Evolutionary conservation across 352 stramenopile species (phyloP), one percentile per base, ranked within the genome.

Genomic region (Discostella stelligera): DNA sequence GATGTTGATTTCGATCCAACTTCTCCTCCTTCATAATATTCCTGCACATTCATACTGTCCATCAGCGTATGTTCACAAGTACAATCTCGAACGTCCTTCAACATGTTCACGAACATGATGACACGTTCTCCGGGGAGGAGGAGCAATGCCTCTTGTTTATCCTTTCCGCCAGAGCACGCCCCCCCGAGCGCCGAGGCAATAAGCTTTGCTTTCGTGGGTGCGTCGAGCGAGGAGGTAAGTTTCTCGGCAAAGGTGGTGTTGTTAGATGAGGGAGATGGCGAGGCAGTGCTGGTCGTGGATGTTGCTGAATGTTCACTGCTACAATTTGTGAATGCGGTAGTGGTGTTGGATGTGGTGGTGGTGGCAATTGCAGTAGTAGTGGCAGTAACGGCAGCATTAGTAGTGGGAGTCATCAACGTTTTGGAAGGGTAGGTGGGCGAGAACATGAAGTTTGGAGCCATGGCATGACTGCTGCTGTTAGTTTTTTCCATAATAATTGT

Each of bases 21-120:
- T n/a, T n/a, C n/a, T n/a, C n/a, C n/a, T n/a, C n/a, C n/a, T n/a
- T n/a, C n/a, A n/a, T n/a, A n/a, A n/a, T n/a, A n/a, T n/a, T 41
- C 58, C 52, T 77, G 50, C 2, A 64, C 25, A 55, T 74, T 46
- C 0, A 39, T 7, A 66, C 63, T 80, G 8, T 59, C 76, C 9
- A 83, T 71, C 44, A 78, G 49, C 23, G 66, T 39, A 54, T 73
- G 60, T 30, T 41, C 62, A 56, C 61, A 71, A 11, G 66, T 59
- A 49, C 59, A 86, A 78, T 93, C 87, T 54, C 67, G 81, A 1
- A 93, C 85, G 72, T 91, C 79, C 3, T 79, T 50, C 20, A 93
- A 67, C 56, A 83, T 77, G 55, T 82, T 77, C 0, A 93, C 25
- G 64, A 93, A 91, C 83, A 91, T 90, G 23, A 93, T 89, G 37